Conservation (phyloP, 495 filamentous ascomycete genomes). For the Podospora fimiseda region DNA sequence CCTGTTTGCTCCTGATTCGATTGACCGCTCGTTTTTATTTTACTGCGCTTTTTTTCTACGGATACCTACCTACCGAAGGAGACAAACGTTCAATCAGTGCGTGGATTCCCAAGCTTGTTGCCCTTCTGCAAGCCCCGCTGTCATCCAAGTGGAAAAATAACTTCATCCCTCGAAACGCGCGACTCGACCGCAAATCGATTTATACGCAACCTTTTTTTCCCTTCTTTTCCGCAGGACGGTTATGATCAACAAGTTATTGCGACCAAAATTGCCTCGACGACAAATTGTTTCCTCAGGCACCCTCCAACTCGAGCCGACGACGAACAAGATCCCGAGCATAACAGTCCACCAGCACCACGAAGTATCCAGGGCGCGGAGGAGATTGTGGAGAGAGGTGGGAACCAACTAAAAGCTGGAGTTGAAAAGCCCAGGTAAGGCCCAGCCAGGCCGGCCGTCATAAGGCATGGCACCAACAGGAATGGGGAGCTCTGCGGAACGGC, state of each 20-base stretch:
- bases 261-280: neutral
- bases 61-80: neutral
- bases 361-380: neutral
- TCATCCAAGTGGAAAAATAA: neutral
- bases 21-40: neutral
- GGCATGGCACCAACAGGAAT: neutral
- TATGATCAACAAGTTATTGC: neutral
- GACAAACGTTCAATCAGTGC: neutral
- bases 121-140: neutral
- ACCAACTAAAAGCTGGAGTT: neutral
- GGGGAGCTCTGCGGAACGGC: slow-evolving; percentile 19
- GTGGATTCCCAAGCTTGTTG: too few species aligned
- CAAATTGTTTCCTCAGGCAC: neutral
- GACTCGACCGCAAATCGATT: neutral
- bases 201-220: too few species aligned
- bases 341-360: neutral
- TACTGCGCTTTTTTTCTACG: neutral
- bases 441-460: slow-evolving; percentile 8
- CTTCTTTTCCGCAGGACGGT: neutral
- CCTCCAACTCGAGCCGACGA: neutral
- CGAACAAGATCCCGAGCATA: neutral
- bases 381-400: neutral
- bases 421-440: neutral
- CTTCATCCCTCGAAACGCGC: neutral
- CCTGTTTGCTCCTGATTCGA: neutral